Evolutionary conservation across 2,329 filamentous ascomycete species (phyloP), one percentile per base, ranked within the genome.

Genomic region (Neofusicoccum cordaticola): DNA sequence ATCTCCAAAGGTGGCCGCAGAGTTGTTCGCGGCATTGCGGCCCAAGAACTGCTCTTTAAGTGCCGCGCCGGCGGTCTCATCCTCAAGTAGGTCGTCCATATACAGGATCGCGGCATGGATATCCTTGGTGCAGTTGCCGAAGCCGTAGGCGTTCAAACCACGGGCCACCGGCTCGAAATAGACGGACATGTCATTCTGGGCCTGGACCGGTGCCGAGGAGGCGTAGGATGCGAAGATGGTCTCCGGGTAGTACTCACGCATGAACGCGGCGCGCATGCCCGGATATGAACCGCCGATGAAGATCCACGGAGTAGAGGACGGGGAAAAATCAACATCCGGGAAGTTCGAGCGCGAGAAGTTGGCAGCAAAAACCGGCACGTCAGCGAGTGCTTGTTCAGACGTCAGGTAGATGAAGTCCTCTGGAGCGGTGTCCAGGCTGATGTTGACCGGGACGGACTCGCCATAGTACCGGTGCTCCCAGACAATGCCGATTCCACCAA

Each of bases 41-140:
- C 83, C 82, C 13, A 85, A 77, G 69, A 85, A 84, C 4, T 77
- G 68, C 63, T 78, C 71, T 67, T 85, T 85, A 44, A 85, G 75
- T 0, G 19, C n/a, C 0, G 35, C 34, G 12, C 39, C 37, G 15
- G 53, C 27, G 3, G 27, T 27, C 15, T 17, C 11, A 34, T 64
- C 47, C 17, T 75, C 75, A 12, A 85, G 72, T 35, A 82, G 73
- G 8, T 70, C 69, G 67, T 86, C 84, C 50, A 85, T 82, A 67
- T 83, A 83, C 31, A 72, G 66, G 42, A 84, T 73, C 3, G 81
- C 82, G 4, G 81, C 80, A 15, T 82, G 76, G 57, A 84, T 76
- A 65, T 85, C 82, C 12, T 75, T 74, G 12, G 81, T 79, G 71
- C 84, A 86, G 69, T 84, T 84, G 2, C 73, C 74, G 31, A 72